phyloP scores from a whole-genome alignment of 257 asterid species.

The Hygrophila difformis region DNA sequence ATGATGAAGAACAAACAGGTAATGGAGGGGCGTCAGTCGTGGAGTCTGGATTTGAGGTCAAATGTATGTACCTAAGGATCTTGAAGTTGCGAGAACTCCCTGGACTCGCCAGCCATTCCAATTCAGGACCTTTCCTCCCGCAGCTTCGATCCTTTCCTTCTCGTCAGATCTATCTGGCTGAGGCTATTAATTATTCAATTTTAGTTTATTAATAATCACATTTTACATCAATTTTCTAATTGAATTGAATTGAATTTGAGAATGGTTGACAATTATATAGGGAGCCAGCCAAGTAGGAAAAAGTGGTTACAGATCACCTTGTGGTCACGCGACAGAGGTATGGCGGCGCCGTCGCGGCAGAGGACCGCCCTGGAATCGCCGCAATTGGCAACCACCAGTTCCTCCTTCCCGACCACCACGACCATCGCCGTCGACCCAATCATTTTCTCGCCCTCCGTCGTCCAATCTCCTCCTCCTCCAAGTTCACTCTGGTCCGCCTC shows the following conservation, averaged over 20 bases:
- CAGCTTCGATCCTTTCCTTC: conserved; percentile 48
- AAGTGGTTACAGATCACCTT: too few species aligned
- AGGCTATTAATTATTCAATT: background rate
- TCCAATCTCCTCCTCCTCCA: background rate
- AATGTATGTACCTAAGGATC: conserved; percentile 54
- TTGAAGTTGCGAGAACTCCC: conserved; percentile 48
- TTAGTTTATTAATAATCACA: too few species aligned
- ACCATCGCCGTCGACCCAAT: conserved; percentile 53
- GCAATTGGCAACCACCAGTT: conserved; percentile 49
- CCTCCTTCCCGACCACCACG: conserved; percentile 39
- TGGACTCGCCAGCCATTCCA: conserved; percentile 45
- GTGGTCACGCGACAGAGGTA: conserved; percentile 39
- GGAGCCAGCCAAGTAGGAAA: too few species aligned
- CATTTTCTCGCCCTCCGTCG: conserved; percentile 3
- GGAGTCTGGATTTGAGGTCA: too few species aligned
- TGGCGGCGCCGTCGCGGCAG: conserved; percentile 27
- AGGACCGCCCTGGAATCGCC: conserved; percentile 79
- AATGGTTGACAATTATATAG: too few species aligned
- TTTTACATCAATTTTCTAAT: too few species aligned
- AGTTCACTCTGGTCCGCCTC: background rate
- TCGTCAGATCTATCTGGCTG: conserved; percentile 62
- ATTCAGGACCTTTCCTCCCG: conserved; percentile 34
- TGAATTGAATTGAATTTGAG: too few species aligned
- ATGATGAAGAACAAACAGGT: too few species aligned
- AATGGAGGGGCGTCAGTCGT: too few species aligned